Percentiles rank a stretch among this genome's conserved stretches.
Conservation (phyloP, 2,329 filamentous ascomycete species). For the Tolypocladium amazonense region DNA sequence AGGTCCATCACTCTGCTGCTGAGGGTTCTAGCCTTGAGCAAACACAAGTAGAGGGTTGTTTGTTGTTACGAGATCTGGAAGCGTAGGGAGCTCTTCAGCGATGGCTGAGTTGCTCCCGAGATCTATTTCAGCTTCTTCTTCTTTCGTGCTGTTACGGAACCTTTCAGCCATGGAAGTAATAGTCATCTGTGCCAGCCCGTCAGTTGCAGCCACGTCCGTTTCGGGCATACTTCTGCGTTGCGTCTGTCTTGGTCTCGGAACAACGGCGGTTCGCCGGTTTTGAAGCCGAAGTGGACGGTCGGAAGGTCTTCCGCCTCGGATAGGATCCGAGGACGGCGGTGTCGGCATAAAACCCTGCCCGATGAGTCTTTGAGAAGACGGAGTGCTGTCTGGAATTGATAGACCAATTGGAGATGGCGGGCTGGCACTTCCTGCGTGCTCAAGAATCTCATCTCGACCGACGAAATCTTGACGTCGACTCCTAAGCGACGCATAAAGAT, state of each 20-base stretch:
- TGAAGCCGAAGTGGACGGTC: not conserved
- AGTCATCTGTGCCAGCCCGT: not conserved
- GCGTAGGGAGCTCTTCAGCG: not conserved
- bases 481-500: not conserved
- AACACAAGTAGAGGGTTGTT: not conserved
- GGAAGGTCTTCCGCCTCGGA: not conserved
- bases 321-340: constrained; percentile 1
- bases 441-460: not conserved
- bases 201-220: not conserved
- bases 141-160: not conserved
- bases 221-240: not conserved
- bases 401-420: not conserved
- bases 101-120: not conserved
- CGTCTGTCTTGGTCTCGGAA: not conserved
- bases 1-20: not conserved
- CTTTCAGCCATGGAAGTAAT: not conserved
- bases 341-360: not conserved
- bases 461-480: not conserved
- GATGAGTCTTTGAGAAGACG: not conserved
- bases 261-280: not conserved
- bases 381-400: not conserved
- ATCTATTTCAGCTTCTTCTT: not conserved
- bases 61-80: not conserved
- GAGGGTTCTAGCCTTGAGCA: not conserved
- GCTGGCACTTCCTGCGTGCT: not conserved